Percentiles rank a stretch among this genome's conserved stretches.
phyloP scores from a whole-genome alignment of 2,329 filamentous ascomycete species.

The Davidsoniella virescens region DNA sequence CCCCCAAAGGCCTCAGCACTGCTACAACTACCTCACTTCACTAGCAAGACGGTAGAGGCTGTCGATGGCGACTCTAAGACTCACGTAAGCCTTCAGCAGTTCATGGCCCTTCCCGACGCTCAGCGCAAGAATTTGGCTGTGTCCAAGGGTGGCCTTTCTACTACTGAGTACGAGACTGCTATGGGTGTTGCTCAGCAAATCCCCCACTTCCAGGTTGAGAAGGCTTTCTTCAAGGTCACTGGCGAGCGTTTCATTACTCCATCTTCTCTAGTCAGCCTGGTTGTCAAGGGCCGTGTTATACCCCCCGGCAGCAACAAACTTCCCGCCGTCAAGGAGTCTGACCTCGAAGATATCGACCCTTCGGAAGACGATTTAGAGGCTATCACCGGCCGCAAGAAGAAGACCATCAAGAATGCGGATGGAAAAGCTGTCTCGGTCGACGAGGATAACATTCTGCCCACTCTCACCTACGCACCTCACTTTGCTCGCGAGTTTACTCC shows the following conservation, averaged over 20 bases:
- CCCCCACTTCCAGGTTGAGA: constrained; percentile 68
- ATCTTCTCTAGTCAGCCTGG: constrained; percentile 79
- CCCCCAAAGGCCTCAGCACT: constrained; percentile 72
- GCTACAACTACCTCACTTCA: constrained; percentile 81
- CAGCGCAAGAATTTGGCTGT: constrained; percentile 57
- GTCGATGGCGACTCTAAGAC: constrained; percentile 61
- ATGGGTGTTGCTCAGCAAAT: constrained; percentile 68
- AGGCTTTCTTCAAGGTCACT: constrained; percentile 95
- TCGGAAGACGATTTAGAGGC: constrained; percentile 86
- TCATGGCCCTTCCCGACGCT: constrained; percentile 68
- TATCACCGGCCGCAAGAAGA: constrained; percentile 60
- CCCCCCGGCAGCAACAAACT: constrained; percentile 67
- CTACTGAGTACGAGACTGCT: constrained; percentile 60
- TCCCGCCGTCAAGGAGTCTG: constrained; percentile 56
- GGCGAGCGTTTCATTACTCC: constrained; percentile 89
- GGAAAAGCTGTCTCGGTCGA: constrained; percentile 40
- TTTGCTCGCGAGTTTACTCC: constrained; percentile 80
- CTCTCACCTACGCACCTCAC: constrained; percentile 80
- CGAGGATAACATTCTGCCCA: constrained; percentile 54
- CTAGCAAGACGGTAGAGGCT: constrained; percentile 43
- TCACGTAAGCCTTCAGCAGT: constrained; percentile 67
- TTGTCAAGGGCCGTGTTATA: constrained; percentile 87
- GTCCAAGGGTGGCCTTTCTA: constrained; percentile 52
- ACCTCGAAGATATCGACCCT: constrained; percentile 81
- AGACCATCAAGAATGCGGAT: constrained; percentile 44